These are phyloP conservation scores for Claviceps sorghi DNA, from an alignment of 2,329 filamentous ascomycete genomes.

Conservation along the genomic window DNA sequence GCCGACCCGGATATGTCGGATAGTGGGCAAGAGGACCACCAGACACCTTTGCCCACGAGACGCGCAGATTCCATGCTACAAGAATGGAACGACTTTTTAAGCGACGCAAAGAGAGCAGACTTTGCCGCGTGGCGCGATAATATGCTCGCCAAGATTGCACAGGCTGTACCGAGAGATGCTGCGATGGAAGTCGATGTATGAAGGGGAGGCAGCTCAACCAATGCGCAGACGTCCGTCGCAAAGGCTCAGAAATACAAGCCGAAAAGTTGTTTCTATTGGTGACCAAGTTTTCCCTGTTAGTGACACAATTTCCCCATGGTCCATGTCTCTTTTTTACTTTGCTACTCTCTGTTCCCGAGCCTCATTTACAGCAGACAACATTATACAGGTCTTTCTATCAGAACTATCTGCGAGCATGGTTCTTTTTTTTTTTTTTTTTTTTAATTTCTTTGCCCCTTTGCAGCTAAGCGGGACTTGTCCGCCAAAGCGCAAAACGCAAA, in stretches of 20 bases:
- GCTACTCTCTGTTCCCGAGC: background rate
- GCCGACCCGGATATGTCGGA: slow-evolving; percentile 22
- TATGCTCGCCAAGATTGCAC: slow-evolving; percentile 42
- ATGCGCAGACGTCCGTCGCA: background rate
- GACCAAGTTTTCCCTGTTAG: background rate
- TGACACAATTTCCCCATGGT: background rate
- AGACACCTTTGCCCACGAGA: slow-evolving; percentile 27
- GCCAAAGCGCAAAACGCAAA: too few relatives aligned
- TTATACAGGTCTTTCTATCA: background rate
- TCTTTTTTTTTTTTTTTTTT: background rate
- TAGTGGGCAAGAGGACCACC: slow-evolving; percentile 14
- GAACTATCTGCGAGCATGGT: background rate
- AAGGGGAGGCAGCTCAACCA: background rate
- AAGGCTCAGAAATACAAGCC: background rate
- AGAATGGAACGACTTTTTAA: slow-evolving; percentile 56
- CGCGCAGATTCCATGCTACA: slow-evolving; percentile 59
- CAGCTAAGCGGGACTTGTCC: too few relatives aligned
- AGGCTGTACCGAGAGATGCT: slow-evolving; percentile 17
- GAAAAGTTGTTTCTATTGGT: background rate
- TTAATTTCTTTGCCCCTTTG: too few relatives aligned
- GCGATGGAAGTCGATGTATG: slow-evolving; percentile 23
- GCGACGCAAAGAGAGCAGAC: slow-evolving; percentile 44
- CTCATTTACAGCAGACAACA: background rate
- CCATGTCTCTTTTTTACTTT: background rate
- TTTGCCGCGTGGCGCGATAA: slow-evolving; percentile 50